Conservation (phyloP, 257 asterid genomes). For the Primulina eburnea region DNA sequence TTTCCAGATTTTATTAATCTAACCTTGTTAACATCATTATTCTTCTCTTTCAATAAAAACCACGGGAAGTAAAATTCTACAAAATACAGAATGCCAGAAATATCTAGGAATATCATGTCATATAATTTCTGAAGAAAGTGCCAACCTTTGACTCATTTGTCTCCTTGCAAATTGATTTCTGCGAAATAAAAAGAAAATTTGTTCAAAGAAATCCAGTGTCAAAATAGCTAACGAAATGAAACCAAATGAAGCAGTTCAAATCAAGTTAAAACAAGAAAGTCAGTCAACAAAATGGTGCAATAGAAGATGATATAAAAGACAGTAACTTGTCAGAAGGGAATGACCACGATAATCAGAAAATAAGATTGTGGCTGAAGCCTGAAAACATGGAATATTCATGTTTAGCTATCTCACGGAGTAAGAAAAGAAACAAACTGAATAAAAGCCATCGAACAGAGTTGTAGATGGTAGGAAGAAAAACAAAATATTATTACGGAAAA, state of each 20-base stretch:
- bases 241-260: constrained; percentile 10
- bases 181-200: constrained; percentile 34
- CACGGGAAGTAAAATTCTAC: constrained; percentile 9
- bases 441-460: not conserved
- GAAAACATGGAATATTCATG: not conserved
- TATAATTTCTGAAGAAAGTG: constrained; percentile 7
- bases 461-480: not conserved
- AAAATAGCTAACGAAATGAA: not conserved
- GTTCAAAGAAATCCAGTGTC: constrained; percentile 13
- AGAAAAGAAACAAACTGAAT: not conserved
- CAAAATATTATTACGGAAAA: constrained; percentile 14
- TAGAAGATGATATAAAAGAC: not conserved
- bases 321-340: not conserved
- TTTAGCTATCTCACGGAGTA: not conserved
- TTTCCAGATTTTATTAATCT: not conserved
- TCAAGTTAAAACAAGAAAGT: not conserved
- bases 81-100: not conserved
- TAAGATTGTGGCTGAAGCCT: constrained; percentile 5
- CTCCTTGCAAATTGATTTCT: constrained; percentile 85
- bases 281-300: not conserved
- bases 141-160: constrained; percentile 70
- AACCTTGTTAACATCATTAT: not conserved
- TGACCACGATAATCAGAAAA: constrained; percentile 4
- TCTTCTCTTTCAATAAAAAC: constrained; percentile 18
- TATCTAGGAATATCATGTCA: constrained; percentile 4